Evolutionary conservation across 768 basidiomycete species (phyloP), one percentile per base, ranked within the genome.

Genomic region (Psilocybe tampanensis): DNA sequence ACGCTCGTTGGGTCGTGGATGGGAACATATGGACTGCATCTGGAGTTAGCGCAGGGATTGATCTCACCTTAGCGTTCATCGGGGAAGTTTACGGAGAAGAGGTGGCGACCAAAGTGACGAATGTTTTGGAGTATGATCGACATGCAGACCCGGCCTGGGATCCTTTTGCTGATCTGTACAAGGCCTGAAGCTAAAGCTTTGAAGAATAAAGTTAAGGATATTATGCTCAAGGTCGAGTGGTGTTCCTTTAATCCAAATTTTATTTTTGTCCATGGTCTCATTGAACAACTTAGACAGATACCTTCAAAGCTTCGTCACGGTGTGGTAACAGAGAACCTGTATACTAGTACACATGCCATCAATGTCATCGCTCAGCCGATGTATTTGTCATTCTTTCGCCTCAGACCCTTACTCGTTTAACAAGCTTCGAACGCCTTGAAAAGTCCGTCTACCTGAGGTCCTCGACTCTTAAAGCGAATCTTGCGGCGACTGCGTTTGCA

Each of bases 11-110:
- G 80, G 77, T 81, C 0, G 73, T 72, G 1, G 76, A 79, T 61
- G 79, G 75, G 8, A 80, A 81, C 56, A 66, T 80, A 19, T 81
- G 79, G 78, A 76, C 78, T 3, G 75, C 77, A 6, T 79, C 79
- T 0, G 81, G 81, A 0, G 73, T 81, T 24, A 75, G 71, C 52
- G 78, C 80, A 26, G 79, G 79, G n/a, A 68, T 74, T 19, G 77
- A 79, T 61, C 64, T 68, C 15, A 70, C 64, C 12, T 71, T 77
- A 51, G 74, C 72, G 9, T 75, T 73, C 62, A 70, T 76, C 36
- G 69, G 58, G 22, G 59, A 72, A 49, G 63, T 76, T 34, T 75
- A 76, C 66, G 79, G 77, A 22, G 58, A 65, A 44, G 67, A 72
- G 22, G 59, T 70, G 43, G 71, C 74, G n/a, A 61, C 62, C 17